Evolutionary conservation across 805 yeast genomes (phyloP), one percentile per base, ranked within the genome.

Genomic region (Candida loeiensis): DNA sequence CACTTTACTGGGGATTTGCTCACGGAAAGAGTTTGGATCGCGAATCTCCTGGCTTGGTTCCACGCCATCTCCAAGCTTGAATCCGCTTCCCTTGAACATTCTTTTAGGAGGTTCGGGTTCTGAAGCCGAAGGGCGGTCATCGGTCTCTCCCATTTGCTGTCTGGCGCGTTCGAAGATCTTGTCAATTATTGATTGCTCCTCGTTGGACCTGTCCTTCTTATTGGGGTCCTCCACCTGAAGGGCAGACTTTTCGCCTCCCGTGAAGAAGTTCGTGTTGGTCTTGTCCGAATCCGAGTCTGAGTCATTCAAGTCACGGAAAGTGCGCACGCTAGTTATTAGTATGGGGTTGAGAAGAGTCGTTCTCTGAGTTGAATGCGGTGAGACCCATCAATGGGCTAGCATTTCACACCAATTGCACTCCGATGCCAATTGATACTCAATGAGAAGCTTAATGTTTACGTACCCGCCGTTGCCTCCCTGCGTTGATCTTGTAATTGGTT

Each of bases 221-320:
- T 70, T 70, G 17, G 93, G 93, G 53, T 85, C 85, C 50, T 86
- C 87, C 15, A 85, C 90, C 57, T 83, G 85, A 47, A 85, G 66
- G 4, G 80, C 93, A 1, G 90, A 82, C 43, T 85, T 85, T 57
- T 84, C 90, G 17, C 75, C 87, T 12, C 81, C 81, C 1, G 85
- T 82, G 61, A 76, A 80, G 45, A 80, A 75, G 51, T 80, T 78
- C 21, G 59, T 60, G 39, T 63, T 56, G 42, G 82, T 75, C 27
- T 72, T 74, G 43, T 77, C 81, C 45, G 75, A 79, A n/a, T 69
- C 77, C 6, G 69, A 74, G 31, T 66, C 76, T 13, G 66, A 68
- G 8, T 65, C 74, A 33, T 65, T 61, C 47, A 69, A 59, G 46
- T 69, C 74, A 36, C 61, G 50, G 38, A 69, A 59, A 5, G 74